Percentiles rank a stretch among this genome's conserved stretches.
Evolutionary conservation across 345 rosid species (phyloP).

Genomic region (Salix suchowensis): DNA sequence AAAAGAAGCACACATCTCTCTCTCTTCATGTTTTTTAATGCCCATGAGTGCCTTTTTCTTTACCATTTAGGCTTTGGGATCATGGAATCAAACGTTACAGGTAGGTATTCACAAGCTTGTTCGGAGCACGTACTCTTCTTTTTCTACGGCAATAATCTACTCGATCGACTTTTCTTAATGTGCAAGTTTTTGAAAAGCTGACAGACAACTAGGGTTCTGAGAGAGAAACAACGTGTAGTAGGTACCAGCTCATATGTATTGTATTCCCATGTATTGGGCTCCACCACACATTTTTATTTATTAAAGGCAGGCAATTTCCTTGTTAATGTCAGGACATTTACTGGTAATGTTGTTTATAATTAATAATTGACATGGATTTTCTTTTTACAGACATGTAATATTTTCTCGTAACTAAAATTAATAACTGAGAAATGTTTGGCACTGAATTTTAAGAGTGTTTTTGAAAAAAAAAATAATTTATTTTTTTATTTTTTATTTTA

Average conservation of each 20-base stretch:
- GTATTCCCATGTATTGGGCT: neutral
- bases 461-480: too few relatives aligned
- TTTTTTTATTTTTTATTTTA: too few relatives aligned
- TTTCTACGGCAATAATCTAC: neutral
- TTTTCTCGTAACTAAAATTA: too few relatives aligned
- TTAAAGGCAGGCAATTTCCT: neutral
- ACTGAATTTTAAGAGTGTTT: too few relatives aligned
- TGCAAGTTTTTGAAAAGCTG: conserved; percentile 6
- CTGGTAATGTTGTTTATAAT: too few relatives aligned
- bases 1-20: conserved; percentile 7
- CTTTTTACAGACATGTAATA: too few relatives aligned
- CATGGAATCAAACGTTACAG: conserved; percentile 13
- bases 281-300: neutral
- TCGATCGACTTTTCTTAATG: neutral
- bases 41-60: neutral
- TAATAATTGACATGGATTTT: too few relatives aligned
- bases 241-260: neutral
- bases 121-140: neutral
- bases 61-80: neutral
- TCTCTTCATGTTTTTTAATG: neutral
- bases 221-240: neutral
- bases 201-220: neutral
- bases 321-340: neutral
- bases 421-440: too few relatives aligned
- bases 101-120: neutral